Evolutionary conservation across 2,329 filamentous ascomycete species (phyloP).

Genomic region (Colletotrichum sp.): DNA sequence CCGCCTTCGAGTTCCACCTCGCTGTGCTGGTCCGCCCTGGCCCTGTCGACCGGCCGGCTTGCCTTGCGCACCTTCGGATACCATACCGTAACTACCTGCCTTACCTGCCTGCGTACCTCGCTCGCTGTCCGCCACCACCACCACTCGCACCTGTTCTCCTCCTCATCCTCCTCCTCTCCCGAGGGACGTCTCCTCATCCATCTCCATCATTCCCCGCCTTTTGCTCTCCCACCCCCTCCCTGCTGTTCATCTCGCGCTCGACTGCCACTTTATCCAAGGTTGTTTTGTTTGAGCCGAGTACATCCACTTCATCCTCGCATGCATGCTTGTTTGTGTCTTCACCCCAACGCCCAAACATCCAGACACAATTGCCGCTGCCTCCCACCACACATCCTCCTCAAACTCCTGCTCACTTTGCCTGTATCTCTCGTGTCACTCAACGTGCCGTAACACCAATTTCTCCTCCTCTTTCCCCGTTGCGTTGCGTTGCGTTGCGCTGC

Average conservation of each 20-base stretch:
- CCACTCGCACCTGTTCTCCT: constrained; percentile 4
- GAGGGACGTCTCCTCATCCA: constrained; percentile 19
- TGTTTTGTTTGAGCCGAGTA: constrained; percentile 18
- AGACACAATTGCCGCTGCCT: constrained; percentile 9
- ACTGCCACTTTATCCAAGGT: constrained; percentile 19
- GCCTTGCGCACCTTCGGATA: not conserved
- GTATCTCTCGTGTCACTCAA: constrained; percentile 12
- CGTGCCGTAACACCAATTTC: constrained; percentile 6
- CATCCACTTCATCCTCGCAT: constrained; percentile 5
- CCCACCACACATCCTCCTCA: constrained; percentile 6
- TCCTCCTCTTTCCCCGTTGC: not conserved
- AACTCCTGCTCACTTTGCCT: constrained; percentile 3
- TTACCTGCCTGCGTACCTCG: not conserved
- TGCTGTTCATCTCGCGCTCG: constrained; percentile 24
- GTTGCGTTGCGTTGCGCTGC: not conserved
- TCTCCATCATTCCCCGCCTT: constrained; percentile 26
- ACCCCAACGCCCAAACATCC: constrained; percentile 15
- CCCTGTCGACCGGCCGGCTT: not conserved
- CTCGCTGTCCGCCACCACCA: not conserved
- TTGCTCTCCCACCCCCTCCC: constrained; percentile 28
- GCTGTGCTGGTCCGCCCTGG: not conserved
- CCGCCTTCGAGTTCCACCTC: not conserved
- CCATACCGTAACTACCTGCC: not conserved
- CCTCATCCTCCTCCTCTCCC: constrained; percentile 20
- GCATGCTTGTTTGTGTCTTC: constrained; percentile 16